Percentiles rank a stretch among this genome's conserved stretches.
These are phyloP conservation scores for Neurospora sp. DNA, from an alignment of 2,329 filamentous ascomycete genomes.

Conservation along the genomic window DNA sequence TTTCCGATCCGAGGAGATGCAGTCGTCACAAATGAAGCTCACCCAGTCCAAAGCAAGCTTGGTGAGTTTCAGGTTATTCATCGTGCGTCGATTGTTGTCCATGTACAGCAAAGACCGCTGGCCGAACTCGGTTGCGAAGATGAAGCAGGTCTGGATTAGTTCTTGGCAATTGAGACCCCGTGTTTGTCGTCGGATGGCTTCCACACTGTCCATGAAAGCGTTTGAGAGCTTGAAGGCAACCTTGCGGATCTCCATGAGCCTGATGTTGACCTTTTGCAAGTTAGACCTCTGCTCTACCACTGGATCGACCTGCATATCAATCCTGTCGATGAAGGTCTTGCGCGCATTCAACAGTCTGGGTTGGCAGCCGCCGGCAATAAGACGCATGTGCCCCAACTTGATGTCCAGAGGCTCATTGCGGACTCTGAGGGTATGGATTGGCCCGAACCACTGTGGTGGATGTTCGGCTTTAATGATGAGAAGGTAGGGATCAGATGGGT, in stretches of 20 bases:
- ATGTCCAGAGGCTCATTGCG: constrained; percentile 75
- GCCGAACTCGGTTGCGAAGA: constrained; percentile 97
- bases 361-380: constrained; percentile 82
- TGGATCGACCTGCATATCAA: constrained; percentile 77
- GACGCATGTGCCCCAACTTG: constrained; percentile 72
- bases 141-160: constrained; percentile 93
- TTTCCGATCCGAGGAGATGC: constrained; percentile 83
- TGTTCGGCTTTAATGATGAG: constrained; percentile 77
- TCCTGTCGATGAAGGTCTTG: constrained; percentile 62
- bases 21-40: constrained; percentile 95
- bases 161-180: constrained; percentile 81
- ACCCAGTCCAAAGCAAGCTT: constrained; percentile 94
- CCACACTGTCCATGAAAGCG: constrained; percentile 97
- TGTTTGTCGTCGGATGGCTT: constrained; percentile 81
- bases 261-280: constrained; percentile 79
- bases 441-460: constrained; percentile 73
- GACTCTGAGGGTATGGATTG: constrained; percentile 57
- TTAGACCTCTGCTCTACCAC: constrained; percentile 90
- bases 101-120: constrained; percentile 91
- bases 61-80: constrained; percentile 95
- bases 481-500: constrained; percentile 72
- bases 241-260: constrained; percentile 88
- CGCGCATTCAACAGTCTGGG: constrained; percentile 70
- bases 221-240: constrained; percentile 95
- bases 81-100: constrained; percentile 87